Evolutionary conservation across 2,329 filamentous ascomycete genomes (phyloP).

Genomic region (Myriosclerotinia curreyana): DNA sequence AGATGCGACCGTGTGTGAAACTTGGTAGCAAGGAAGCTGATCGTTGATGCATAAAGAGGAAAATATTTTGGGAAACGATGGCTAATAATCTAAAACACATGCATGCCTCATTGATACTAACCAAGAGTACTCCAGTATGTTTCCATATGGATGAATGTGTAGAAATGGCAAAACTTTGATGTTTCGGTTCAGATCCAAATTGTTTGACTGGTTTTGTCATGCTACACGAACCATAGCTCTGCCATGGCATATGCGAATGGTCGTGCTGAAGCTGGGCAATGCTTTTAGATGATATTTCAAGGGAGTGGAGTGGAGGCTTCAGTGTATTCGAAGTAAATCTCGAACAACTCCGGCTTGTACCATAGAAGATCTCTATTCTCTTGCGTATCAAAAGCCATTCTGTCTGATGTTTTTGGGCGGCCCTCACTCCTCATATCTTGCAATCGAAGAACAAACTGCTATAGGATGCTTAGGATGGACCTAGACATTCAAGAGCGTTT

Average conservation of each 20-base stretch:
- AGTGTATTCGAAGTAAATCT: background rate
- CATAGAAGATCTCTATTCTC: background rate
- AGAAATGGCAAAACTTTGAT: background rate
- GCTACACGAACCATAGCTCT: background rate
- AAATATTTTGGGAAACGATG: background rate
- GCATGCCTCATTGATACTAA: constrained; percentile 10
- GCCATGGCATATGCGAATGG: too few species aligned
- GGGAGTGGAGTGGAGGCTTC: too few species aligned
- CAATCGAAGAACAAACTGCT: background rate
- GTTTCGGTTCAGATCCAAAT: too few species aligned
- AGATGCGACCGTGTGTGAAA: background rate
- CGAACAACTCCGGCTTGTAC: background rate
- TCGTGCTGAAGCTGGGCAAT: too few species aligned
- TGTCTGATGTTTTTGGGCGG: background rate
- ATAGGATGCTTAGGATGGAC: background rate
- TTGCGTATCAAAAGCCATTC: background rate
- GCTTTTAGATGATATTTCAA: too few species aligned
- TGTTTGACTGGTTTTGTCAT: too few species aligned
- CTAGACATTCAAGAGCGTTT: background rate
- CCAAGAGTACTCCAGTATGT: background rate
- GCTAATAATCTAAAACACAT: background rate
- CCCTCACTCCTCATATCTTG: background rate
- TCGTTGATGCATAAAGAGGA: background rate
- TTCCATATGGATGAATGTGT: background rate
- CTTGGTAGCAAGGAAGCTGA: background rate